Base-by-base conservation (phyloP, 2,329 filamentous ascomycete genomes). In the Aspergillus amoenus region DNA sequence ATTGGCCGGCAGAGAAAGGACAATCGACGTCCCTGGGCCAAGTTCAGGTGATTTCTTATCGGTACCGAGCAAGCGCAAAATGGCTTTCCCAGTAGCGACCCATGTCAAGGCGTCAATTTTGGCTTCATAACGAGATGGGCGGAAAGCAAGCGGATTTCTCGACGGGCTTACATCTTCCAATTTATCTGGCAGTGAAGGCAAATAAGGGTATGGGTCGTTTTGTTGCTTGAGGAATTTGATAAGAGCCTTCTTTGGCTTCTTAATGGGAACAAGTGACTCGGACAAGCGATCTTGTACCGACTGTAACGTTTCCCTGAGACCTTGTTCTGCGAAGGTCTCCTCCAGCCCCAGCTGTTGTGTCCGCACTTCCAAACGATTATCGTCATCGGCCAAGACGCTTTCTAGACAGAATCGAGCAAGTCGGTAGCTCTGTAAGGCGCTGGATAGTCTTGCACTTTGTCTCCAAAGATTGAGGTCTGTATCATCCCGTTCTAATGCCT, bases 381-480 rank as follows among this genome's bases (percentile, higher is more conserved):
- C 83, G 59, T 86, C 84, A 46, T 81, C 82, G 57, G 86, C 84
- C 39, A 88, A 70, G 4, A 87, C 83, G 60, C 84, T 83, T 69
- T 88, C 85, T 32, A 88, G 70, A 66, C 85, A 87, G 66, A 82
- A 88, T 27, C 85, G 79, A 15, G 81, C 80, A 39, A 87, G 75
- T 13, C 85, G 80, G 64, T 79, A 79, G 65, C 84, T 87, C 50
- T 82, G 78, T 9, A 87, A 71, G 51, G 85, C 76, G 52, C 79
- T 78, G 11, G 82, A 81, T 3, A 88, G 79, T 17, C 83, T 80
- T 18, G 84, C 81, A 21, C 82, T 80, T 61, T 84, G 82, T 57
- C 85, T 78, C 85, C 85, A 88, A 21, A 88, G 73, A 64, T 88
- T 84, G 40, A 86, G 71, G 64, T 88, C 85, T 4, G 82, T 81